Evolutionary conservation across 805 yeast genomes (phyloP).

Genomic region (Metschnikowia orientalis): DNA sequence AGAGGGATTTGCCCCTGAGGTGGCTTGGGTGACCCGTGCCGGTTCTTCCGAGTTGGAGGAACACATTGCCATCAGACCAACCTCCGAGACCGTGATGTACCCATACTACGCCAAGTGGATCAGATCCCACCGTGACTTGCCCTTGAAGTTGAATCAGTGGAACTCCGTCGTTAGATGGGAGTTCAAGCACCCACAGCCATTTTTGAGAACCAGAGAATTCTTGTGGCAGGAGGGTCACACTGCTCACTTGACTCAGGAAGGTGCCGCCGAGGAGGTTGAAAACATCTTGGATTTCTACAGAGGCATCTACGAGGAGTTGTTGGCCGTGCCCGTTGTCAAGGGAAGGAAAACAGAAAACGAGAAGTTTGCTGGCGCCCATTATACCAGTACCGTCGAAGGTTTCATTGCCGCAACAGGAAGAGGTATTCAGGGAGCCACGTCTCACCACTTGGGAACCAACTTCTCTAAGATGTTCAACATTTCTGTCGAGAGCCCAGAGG

Average conservation of each 20-base stretch:
- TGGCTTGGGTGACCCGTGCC: conserved; percentile 98
- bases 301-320: conserved; percentile 78
- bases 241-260: conserved; percentile 82
- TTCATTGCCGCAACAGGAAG: conserved; percentile 98
- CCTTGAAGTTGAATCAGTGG: conserved; percentile 97
- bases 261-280: conserved; percentile 77
- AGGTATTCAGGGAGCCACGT: conserved; percentile 99
- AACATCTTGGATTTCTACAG: conserved; percentile 85
- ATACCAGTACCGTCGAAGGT: conserved; percentile 95
- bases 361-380: conserved; percentile 96
- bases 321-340: conserved; percentile 95
- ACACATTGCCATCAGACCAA: conserved; percentile 98
- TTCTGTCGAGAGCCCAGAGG: conserved; percentile 92
- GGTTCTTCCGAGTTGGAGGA: conserved; percentile 93
- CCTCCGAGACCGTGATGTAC: conserved; percentile 99
- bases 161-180: conserved; percentile 99
- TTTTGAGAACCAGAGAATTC: conserved; percentile 96
- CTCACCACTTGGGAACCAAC: conserved; percentile 96
- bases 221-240: conserved; percentile 99
- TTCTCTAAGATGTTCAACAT: conserved; percentile 98
- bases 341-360: conserved; percentile 97
- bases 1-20: conserved; percentile 99
- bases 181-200: conserved; percentile 99
- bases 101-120: conserved; percentile 99
- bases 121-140: conserved; percentile 96